phyloP scores from a whole-genome alignment of 257 asterid genomes.

The Penstemon barbatus region DNA sequence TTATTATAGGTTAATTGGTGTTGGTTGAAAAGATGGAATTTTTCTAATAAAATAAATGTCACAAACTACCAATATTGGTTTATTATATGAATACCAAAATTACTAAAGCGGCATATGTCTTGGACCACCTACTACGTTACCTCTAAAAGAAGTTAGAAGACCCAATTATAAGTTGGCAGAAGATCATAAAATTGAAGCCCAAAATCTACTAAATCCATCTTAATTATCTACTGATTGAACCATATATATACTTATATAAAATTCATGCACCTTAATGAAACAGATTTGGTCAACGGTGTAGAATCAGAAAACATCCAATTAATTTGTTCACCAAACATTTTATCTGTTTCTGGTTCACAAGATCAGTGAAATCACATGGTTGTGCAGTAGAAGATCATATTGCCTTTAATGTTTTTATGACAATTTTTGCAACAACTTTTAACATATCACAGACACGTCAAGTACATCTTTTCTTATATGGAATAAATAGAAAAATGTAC shows the following conservation, averaged over 20 bases:
- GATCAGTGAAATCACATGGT: slow-evolving; percentile 14
- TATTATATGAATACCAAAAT: no score
- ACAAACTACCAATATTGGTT: no score
- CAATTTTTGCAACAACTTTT: background rate
- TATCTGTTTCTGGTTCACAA: background rate
- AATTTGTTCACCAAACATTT: slow-evolving; percentile 15
- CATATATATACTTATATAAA: no score
- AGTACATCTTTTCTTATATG: slow-evolving; percentile 3
- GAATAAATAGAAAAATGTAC: background rate
- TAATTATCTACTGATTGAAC: no score
- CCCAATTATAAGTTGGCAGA: background rate
- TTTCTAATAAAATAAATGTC: no score
- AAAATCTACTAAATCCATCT: no score
- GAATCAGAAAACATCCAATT: background rate
- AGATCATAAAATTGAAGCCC: background rate
- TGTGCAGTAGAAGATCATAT: slow-evolving; percentile 2
- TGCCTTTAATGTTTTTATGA: slow-evolving; percentile 2
- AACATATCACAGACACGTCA: slow-evolving; percentile 4
- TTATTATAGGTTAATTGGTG: no score
- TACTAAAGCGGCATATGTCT: no score
- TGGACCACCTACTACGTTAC: no score
- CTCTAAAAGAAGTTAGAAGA: background rate
- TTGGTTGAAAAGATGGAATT: no score
- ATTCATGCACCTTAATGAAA: background rate
- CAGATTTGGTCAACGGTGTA: slow-evolving; percentile 18